These are phyloP conservation scores for Debaryomyces maramus DNA, from an alignment of 805 yeast genomes.

Conservation along the genomic window DNA sequence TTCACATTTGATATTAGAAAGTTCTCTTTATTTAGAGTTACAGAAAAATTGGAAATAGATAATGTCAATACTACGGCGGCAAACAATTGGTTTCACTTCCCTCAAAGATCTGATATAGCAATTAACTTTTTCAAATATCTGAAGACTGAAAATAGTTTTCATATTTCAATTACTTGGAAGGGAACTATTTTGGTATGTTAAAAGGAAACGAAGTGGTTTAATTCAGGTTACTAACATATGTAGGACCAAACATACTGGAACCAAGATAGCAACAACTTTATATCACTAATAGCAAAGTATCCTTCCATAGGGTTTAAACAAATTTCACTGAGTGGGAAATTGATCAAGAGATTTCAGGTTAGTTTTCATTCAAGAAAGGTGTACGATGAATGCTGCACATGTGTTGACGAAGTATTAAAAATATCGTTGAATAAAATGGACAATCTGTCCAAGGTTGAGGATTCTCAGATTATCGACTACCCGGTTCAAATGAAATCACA, in stretches of 20 bases:
- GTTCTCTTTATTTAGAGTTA: conserved; percentile 5
- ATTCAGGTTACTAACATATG: conserved; percentile 14
- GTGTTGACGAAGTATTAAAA: neutral
- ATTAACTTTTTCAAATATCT: conserved; percentile 13
- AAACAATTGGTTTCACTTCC: conserved; percentile 29
- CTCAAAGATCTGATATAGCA: conserved; percentile 27
- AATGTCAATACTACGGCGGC: neutral
- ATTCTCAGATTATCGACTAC: neutral
- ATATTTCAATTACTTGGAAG: conserved; percentile 18
- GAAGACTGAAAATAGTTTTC: conserved; percentile 6
- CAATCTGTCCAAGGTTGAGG: neutral
- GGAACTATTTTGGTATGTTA: conserved; percentile 13
- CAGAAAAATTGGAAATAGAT: neutral
- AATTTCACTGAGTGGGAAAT: conserved; percentile 16
- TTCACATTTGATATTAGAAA: conserved; percentile 8
- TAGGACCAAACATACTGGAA: conserved; percentile 12
- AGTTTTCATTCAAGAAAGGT: conserved; percentile 16
- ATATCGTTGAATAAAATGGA: conserved; percentile 1
- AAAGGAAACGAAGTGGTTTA: conserved; percentile 9
- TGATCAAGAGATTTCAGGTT: conserved; percentile 29
- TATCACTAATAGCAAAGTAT: conserved; percentile 19
- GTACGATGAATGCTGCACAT: conserved; percentile 12
- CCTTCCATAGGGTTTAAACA: conserved; percentile 33
- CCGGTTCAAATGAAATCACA: neutral
- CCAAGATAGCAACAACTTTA: conserved; percentile 6